Conservation (phyloP, 75 land plant species). For the Picea sitchensis region DNA sequence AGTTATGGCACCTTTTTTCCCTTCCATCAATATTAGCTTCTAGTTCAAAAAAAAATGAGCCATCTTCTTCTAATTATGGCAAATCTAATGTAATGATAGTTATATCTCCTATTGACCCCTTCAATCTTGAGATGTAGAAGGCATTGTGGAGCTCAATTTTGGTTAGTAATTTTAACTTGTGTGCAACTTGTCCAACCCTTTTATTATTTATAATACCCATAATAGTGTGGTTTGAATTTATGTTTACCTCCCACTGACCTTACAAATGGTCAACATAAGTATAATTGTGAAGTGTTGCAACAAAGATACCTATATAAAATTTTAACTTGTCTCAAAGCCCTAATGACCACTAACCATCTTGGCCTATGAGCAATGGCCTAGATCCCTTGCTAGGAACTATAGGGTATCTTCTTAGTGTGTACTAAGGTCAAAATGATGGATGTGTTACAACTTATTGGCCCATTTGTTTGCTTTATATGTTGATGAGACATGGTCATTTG, state of each 20-base stretch:
- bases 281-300: too few species aligned
- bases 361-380: too few species aligned
- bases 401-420: too few species aligned
- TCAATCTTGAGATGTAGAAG: neutral
- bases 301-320: too few species aligned
- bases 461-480: too few species aligned
- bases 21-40: neutral
- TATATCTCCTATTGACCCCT: neutral
- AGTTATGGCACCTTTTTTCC: neutral
- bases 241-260: neutral
- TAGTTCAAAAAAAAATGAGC: neutral
- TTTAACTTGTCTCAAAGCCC: too few species aligned
- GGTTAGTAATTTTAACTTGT: neutral
- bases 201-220: neutral
- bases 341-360: too few species aligned
- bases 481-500: too few species aligned
- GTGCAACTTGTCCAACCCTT: neutral
- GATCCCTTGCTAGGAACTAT: too few species aligned
- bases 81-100: neutral
- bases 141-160: neutral
- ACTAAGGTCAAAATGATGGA: too few species aligned
- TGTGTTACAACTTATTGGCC: too few species aligned
- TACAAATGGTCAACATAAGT: too few species aligned
- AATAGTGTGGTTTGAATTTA: neutral
- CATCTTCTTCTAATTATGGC: neutral